These are phyloP conservation scores for Oryza officinalis DNA, from an alignment of 176 grass and related monocot genomes.

Conservation along the genomic window DNA sequence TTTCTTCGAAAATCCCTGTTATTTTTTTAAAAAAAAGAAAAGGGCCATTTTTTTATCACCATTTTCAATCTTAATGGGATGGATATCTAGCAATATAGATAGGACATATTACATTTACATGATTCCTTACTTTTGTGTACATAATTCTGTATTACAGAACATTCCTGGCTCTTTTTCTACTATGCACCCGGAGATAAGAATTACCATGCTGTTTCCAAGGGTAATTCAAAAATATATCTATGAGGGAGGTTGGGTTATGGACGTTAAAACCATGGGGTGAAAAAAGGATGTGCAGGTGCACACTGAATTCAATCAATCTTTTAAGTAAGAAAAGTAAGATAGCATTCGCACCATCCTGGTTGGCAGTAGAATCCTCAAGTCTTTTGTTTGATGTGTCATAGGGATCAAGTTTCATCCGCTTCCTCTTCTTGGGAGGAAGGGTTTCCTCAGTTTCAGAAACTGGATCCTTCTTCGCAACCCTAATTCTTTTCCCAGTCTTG, in stretches of 20 bases:
- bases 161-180: not conserved
- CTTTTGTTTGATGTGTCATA: conserved; percentile 90
- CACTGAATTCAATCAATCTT: not conserved
- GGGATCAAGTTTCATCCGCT: conserved; percentile 81
- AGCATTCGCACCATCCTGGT: conserved; percentile 41
- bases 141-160: not conserved
- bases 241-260: not conserved
- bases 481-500: conserved; percentile 75
- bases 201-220: not conserved
- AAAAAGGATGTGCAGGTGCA: not conserved
- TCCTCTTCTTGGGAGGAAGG: conserved; percentile 63
- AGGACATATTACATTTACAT: conserved; percentile 11
- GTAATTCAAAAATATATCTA: not conserved
- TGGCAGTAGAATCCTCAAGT: conserved; percentile 64
- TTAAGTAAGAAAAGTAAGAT: not conserved
- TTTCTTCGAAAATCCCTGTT: not conserved
- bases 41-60: not conserved
- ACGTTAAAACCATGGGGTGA: conserved; percentile 1
- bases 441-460: conserved; percentile 45
- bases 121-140: not conserved
- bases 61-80: not conserved
- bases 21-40: not conserved
- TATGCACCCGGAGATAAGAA: conserved; percentile 14
- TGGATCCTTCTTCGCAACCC: conserved; percentile 57
- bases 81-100: not conserved